Evolutionary conservation across 2,329 filamentous ascomycete genomes (phyloP).

Genomic region (Thielaviopsis musarum): DNA sequence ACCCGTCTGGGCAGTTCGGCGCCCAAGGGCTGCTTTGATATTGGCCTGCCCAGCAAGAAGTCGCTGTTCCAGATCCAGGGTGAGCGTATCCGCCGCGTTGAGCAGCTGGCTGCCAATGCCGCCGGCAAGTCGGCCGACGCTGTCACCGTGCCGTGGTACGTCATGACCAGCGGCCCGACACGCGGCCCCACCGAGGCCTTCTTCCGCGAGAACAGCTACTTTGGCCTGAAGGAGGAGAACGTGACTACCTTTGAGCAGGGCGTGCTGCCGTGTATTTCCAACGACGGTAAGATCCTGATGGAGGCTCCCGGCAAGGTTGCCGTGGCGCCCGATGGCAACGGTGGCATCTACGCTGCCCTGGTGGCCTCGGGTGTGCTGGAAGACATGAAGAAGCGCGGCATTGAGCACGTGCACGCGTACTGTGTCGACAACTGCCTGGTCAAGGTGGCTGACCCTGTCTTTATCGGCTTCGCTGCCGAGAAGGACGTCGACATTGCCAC

Average conservation of each 20-base stretch:
- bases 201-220: constrained; percentile 80
- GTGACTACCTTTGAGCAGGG: constrained; percentile 93
- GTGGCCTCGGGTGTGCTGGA: constrained; percentile 62
- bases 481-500: constrained; percentile 90
- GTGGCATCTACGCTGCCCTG: constrained; percentile 87
- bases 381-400: constrained; percentile 77
- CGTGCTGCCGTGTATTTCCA: constrained; percentile 89
- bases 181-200: constrained; percentile 82
- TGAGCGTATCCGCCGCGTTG: constrained; percentile 76
- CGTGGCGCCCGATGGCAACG: constrained; percentile 92
- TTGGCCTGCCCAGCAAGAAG: constrained; percentile 82
- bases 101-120: constrained; percentile 61
- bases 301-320: constrained; percentile 83
- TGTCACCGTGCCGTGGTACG: constrained; percentile 82
- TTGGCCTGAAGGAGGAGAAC: constrained; percentile 72
- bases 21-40: constrained; percentile 95
- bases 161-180: constrained; percentile 97
- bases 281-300: constrained; percentile 91
- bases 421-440: constrained; percentile 99
- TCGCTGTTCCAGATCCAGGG: constrained; percentile 96
- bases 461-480: constrained; percentile 81
- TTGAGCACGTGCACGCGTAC: constrained; percentile 93
- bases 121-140: constrained; percentile 29
- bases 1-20: constrained; percentile 87
- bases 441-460: constrained; percentile 90